Base-by-base conservation (phyloP, 139 green algal species). In the Micractinium sp. region DNA sequence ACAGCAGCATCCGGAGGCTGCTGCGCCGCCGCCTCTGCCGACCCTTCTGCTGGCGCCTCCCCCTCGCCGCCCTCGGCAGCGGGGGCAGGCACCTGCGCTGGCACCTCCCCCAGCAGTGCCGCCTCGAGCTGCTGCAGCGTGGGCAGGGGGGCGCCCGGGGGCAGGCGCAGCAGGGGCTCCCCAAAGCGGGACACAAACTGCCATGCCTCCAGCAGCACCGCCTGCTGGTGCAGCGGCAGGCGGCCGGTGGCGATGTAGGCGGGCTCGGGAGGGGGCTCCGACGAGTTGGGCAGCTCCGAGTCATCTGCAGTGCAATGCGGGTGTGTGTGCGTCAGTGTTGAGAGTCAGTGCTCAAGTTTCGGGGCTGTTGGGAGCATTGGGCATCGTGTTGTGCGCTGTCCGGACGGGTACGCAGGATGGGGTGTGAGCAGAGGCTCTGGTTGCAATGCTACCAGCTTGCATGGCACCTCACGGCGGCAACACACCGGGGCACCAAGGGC, bases 131-230 rank as follows among this genome's bases (percentile, higher is more conserved):
- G 74, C 19, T 76, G 77, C n/a, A 92, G 39, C 60, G 73, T 69
- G 69, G 91, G 91, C 18, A 92, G 33, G 39, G 16, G 83, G 35
- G 38, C 71, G 86, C 84, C 74, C 2, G 47, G 18, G 12, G 94
- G 74, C 63, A 97, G 69, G 14, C 82, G 86, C 73, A 96, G 81
- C 73, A 96, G 84, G 41, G 91, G 71, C 31, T 86, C 88, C 25
- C 66, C 86, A 89, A 96, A 95, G 39, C 91, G 87, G 74, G 88
- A 22, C 67, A 87, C 71, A 79, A 97, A 95, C 80, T 95, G 90
- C 92, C 93, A 95, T 2, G 87, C 63, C 67, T 95, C 93, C 73
- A 93, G 19, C 56, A 94, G 77, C 60, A 92, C 88, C 27, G 87
- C 25, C 69, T 92, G 41, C 80, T 75, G 80, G 23, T 82, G 35